Evolutionary conservation across 495 filamentous ascomycete species (phyloP), one percentile per base, ranked within the genome.

Genomic region (Penicillium roqueforti): DNA sequence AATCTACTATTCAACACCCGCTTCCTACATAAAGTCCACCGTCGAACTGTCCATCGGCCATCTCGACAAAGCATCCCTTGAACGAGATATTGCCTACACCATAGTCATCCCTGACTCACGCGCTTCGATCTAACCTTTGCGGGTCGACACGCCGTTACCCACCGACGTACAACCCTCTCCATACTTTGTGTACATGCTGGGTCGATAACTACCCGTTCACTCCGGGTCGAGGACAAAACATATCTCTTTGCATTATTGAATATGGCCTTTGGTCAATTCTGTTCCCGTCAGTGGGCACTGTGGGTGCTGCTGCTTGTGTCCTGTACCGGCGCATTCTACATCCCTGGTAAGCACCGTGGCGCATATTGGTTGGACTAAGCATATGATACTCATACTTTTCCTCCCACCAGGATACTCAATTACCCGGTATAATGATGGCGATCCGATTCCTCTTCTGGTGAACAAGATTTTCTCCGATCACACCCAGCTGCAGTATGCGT

Each of bases 381-480:
- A 32, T 45, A 54, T 51, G 53, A 29, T 19, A 26, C 49, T 74
- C 32, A 76, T 41, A 9, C n/a, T 20, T 55, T 41, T 28, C 5
- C 55, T 32, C 16, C 41, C 1, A 10, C 22, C 18, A 88, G 86
- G 87, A 43, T 88, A 83, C 73, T 88, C 85, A 7, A 83, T 93
- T 60, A 88, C 86, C 57, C 89, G 83, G 63, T 97, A 96, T 67
- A 78, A 79, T 47, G 85, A 92, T 53, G 79, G 82, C 66, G 88
- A 96, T 60, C 74, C 85, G 4, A 90, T 96, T 25, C 91, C 91
- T 0, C 79, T 97, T 6, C 82, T 91, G n/a, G 89, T 93, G 50
- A 97, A 97, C 73, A 96, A 97, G 70, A 87, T 95, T 61, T 95
- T 92, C 73, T 95, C 90, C 56, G 91, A 95, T 72, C 84, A 89